Conservation (phyloP, 106 monocot species). For the Dioscorea zingiberensis region DNA sequence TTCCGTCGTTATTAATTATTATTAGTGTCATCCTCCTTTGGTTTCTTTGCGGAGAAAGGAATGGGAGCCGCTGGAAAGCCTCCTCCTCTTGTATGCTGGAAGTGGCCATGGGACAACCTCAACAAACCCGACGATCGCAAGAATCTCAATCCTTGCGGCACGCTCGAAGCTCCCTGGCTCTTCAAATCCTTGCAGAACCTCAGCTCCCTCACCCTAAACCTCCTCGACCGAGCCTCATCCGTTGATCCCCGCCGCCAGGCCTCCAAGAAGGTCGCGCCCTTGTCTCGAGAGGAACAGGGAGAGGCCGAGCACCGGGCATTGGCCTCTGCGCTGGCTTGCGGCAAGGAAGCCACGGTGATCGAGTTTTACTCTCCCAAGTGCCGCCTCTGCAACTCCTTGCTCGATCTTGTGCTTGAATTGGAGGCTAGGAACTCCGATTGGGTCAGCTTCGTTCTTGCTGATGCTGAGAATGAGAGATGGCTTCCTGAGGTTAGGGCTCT, state of each 20-base stretch:
- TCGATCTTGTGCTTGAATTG: slow-evolving; percentile 55
- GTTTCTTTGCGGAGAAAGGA: no score
- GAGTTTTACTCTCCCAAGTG: slow-evolving; percentile 96
- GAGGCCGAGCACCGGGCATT: slow-evolving; percentile 88
- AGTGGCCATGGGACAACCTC: slow-evolving; percentile 72
- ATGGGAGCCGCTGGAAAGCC: slow-evolving; percentile 23
- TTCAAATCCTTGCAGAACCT: slow-evolving; percentile 68
- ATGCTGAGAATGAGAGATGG: slow-evolving; percentile 87
- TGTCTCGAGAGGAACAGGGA: slow-evolving; percentile 66
- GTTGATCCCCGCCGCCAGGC: neutral
- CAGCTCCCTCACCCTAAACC: slow-evolving; percentile 37
- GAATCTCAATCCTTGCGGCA: slow-evolving; percentile 36
- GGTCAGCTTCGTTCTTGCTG: slow-evolving; percentile 74
- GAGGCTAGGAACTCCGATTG: slow-evolving; percentile 58
- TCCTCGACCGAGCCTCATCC: slow-evolving; percentile 19
- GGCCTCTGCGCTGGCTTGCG: slow-evolving; percentile 66
- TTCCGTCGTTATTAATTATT: no score
- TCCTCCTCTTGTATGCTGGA: slow-evolving; percentile 36
- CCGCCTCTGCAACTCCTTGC: slow-evolving; percentile 74
- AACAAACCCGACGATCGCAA: slow-evolving; percentile 52
- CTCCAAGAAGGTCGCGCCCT: neutral
- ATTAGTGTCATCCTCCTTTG: no score
- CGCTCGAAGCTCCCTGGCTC: slow-evolving; percentile 52
- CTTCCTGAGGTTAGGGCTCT: slow-evolving; percentile 71
- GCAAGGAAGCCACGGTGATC: slow-evolving; percentile 82